These are phyloP conservation scores for Dendrobium officinale DNA, from an alignment of 106 monocot genomes.

Conservation along the genomic window DNA sequence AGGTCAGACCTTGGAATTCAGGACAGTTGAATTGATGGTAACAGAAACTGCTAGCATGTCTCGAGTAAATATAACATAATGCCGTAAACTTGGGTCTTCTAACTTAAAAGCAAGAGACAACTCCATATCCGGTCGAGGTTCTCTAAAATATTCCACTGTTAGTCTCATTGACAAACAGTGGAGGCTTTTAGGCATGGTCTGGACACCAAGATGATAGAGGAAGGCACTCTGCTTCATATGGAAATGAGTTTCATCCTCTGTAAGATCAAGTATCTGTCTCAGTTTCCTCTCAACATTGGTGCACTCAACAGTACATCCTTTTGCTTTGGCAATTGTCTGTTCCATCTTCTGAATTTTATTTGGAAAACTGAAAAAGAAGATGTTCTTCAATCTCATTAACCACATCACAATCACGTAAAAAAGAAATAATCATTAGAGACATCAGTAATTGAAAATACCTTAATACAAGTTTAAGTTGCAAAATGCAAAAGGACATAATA, in stretches of 20 bases:
- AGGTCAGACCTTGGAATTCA: conserved; percentile 35
- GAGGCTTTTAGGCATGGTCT: conserved; percentile 61
- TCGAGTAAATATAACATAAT: conserved; percentile 53
- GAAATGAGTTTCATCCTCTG: conserved; percentile 64
- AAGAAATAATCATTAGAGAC: background rate
- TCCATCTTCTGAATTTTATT: conserved; percentile 54
- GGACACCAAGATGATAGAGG: conserved; percentile 55
- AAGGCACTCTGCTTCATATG: conserved; percentile 76
- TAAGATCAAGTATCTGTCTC: conserved; percentile 50
- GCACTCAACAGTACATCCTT: conserved; percentile 38
- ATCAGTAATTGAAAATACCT: background rate
- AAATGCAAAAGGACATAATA: background rate
- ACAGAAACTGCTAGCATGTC: conserved; percentile 49
- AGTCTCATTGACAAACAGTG: conserved; percentile 62
- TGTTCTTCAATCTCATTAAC: background rate
- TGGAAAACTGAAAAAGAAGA: conserved; percentile 23
- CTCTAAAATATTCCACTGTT: conserved; percentile 55
- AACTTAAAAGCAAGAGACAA: conserved; percentile 23
- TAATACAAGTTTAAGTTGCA: background rate
- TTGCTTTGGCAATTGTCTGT: conserved; percentile 40
- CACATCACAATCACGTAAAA: conserved; percentile 4
- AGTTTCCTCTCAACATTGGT: conserved; percentile 62
- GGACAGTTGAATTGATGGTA: conserved; percentile 54
- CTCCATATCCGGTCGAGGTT: conserved; percentile 17
- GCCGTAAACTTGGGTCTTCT: conserved; percentile 31